Percentiles rank a stretch among this genome's conserved stretches.
phyloP scores from a whole-genome alignment of 768 basidiomycete species.

The Kwoniella dendrophila region DNA sequence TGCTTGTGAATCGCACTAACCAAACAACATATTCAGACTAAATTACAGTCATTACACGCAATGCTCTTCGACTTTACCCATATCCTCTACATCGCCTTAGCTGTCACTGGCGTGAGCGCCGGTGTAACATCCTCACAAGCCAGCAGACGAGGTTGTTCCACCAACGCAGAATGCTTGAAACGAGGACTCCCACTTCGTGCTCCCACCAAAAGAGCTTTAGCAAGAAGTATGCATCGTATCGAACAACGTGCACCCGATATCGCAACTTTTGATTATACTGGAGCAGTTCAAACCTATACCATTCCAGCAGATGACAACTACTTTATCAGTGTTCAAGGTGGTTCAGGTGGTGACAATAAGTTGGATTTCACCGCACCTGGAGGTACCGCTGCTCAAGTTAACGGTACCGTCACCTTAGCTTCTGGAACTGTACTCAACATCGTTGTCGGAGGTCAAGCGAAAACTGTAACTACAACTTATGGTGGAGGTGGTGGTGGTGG shows the following conservation, averaged over 20 bases:
- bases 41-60: too few species aligned
- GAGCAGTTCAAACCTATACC: background rate
- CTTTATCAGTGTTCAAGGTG: background rate
- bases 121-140: background rate
- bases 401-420: background rate
- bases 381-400: conserved; percentile 3
- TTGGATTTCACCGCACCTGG: background rate
- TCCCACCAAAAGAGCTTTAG: background rate
- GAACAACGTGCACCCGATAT: background rate
- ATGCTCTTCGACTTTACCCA: conserved; percentile 1
- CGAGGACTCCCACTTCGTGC: background rate
- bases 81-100: background rate
- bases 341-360: background rate
- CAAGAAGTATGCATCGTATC: background rate
- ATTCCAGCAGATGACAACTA: background rate
- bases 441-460: conserved; percentile 1
- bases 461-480: background rate
- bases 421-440: background rate
- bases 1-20: conserved; percentile 1
- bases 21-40: background rate
- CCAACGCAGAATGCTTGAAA: conserved; percentile 1
- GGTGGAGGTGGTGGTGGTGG: conserved; percentile 5
- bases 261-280: background rate
- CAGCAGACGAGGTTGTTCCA: background rate
- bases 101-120: background rate